Percentiles rank a stretch among this genome's conserved stretches.
These are phyloP conservation scores for Vanilla planifolia DNA, from an alignment of 106 monocot genomes.

Conservation along the genomic window DNA sequence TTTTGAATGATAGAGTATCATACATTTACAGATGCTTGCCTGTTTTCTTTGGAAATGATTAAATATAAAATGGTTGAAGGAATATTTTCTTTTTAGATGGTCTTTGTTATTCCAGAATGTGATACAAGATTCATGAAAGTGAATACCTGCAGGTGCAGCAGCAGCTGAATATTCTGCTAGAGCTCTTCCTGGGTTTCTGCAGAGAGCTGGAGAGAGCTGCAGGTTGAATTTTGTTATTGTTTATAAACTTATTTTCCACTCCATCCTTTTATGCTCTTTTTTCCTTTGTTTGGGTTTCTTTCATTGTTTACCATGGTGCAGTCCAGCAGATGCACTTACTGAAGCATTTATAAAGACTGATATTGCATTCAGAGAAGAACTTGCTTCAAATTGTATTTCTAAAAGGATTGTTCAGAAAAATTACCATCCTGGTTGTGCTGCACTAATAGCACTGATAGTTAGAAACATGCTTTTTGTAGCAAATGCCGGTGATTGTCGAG, in stretches of 20 bases:
- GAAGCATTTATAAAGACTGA: slow-evolving; percentile 88
- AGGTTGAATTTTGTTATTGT: slow-evolving; percentile 25
- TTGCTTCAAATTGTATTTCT: slow-evolving; percentile 27
- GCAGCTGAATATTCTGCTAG: slow-evolving; percentile 92
- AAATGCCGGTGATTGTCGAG: slow-evolving; percentile 99
- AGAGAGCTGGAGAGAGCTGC: slow-evolving; percentile 22
- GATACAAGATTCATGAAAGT: not conserved
- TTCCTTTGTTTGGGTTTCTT: not conserved
- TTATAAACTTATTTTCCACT: not conserved
- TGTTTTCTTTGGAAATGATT: no score
- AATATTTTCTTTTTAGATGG: no score
- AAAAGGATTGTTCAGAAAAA: slow-evolving; percentile 69
- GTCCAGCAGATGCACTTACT: slow-evolving; percentile 66
- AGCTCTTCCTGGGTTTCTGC: slow-evolving; percentile 71
- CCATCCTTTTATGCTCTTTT: not conserved
- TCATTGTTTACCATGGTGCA: slow-evolving; percentile 27
- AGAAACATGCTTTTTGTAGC: slow-evolving; percentile 75
- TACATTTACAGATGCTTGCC: no score
- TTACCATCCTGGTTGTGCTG: slow-evolving; percentile 95
- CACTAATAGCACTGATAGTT: slow-evolving; percentile 58
- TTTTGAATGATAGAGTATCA: no score
- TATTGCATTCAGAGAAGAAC: slow-evolving; percentile 66
- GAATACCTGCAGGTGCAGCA: slow-evolving; percentile 57
- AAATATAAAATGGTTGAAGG: no score
- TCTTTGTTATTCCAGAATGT: no score